Evolutionary conservation across 495 filamentous ascomycete genomes (phyloP).

Genomic region (Bacidia gigantensis): DNA sequence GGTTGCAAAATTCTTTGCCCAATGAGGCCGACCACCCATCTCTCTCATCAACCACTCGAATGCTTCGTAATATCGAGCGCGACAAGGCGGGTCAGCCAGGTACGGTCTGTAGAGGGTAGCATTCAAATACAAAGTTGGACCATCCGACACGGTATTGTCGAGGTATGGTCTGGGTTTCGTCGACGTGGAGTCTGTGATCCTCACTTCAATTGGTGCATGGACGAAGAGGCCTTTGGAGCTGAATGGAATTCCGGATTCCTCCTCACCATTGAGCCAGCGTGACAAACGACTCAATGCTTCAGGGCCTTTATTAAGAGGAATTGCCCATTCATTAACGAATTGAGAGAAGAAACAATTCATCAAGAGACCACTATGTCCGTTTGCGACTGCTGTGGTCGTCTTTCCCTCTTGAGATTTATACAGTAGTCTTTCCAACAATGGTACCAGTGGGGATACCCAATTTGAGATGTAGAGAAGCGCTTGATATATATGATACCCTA

Average conservation of each 20-base stretch:
- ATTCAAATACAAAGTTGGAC: constrained; percentile 84
- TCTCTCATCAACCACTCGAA: constrained; percentile 96
- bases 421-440: constrained; percentile 82
- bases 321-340: constrained; percentile 95
- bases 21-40: constrained; percentile 79
- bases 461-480: constrained; percentile 65
- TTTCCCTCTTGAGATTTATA: constrained; percentile 69
- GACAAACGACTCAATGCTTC: constrained; percentile 73
- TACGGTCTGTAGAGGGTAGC: constrained; percentile 92
- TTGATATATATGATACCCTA: constrained; percentile 85
- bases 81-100: constrained; percentile 62
- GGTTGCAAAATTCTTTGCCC: constrained; percentile 86
- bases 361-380: constrained; percentile 61
- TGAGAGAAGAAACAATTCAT: constrained; percentile 97
- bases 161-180: constrained; percentile 55
- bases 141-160: constrained; percentile 52
- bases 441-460: constrained; percentile 66
- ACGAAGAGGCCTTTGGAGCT: constrained; percentile 66
- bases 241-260: constrained; percentile 58
- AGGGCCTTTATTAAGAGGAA: constrained; percentile 78
- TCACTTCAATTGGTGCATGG: constrained; percentile 86
- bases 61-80: constrained; percentile 71
- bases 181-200: constrained; percentile 61
- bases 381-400: constrained; percentile 60
- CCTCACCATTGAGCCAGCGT: constrained; percentile 61